Evolutionary conservation across 1,284 basidiomycete genomes (phyloP), one percentile per base, ranked within the genome.

Genomic region (Cryptococcus jaspeensis): DNA sequence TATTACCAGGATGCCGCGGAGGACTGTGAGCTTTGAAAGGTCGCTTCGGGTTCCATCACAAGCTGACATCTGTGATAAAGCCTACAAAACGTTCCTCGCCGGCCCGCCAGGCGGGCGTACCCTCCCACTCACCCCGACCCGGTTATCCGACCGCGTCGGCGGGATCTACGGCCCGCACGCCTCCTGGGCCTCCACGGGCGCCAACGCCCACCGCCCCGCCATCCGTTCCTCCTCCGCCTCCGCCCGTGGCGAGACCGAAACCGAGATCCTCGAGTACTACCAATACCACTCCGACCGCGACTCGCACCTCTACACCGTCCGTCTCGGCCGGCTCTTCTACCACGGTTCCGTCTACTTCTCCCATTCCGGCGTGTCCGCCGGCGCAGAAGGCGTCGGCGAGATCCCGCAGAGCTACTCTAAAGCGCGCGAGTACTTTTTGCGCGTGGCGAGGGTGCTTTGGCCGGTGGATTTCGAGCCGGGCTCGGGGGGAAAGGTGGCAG

Each of bases 151-250:
- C 77, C 82, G 94, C 3, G 85, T 83, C 6, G 95, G 94, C 15
- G 96, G 95, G 1, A 84, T 91, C 9, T 99, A 90, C 70, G 95
- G 96, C 0, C 89, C 90, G 13, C 92, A 94, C 50, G 91, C 95
- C 3, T 77, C 79, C 1, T 80, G 81, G 75, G 64, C 76, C 41
- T 75, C 73, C 0, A 93, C 91, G 0, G 90, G 88, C 7, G 67
- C 82, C 23, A 90, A 89, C 66, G 81, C 83, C 0, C 79, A 84
- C 15, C 75, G 86, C 49, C 84, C 90, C 18, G 87, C 89, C 9
- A 88, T 96, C 60, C 88, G 88, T 72, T 92, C 92, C 2, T 88
- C 88, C 16, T 78, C 86, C 37, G 87, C 90, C 28, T 84, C 85
- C 18, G 86, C 87, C 5, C 87, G 90, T 0, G 92, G 92, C 23